Evolutionary conservation across 108 stramenopile genomes (phyloP).

Genomic region (Ochromonas danica): DNA sequence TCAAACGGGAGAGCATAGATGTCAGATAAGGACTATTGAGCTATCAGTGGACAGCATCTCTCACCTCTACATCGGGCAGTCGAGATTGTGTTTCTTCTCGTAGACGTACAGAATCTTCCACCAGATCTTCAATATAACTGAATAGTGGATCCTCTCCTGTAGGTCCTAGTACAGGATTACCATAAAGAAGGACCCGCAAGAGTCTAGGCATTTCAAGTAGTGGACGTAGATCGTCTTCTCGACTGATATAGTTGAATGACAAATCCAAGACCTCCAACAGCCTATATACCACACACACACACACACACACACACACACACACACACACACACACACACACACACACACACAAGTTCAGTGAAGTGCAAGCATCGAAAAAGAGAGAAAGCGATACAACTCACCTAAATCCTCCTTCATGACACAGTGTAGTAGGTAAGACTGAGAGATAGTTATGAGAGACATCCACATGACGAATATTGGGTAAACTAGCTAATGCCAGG

Average conservation of each 20-base stretch:
- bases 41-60: neutral
- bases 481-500: constrained; percentile 29
- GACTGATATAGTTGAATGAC: constrained; percentile 50
- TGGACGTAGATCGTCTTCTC: constrained; percentile 40
- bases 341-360: too few relatives aligned
- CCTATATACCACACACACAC: constrained; percentile 38
- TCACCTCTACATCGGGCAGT: neutral
- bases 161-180: constrained; percentile 54
- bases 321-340: too few relatives aligned
- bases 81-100: neutral
- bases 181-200: constrained; percentile 48
- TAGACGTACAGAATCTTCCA: neutral
- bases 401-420: constrained; percentile 18
- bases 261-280: constrained; percentile 46
- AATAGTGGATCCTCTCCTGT: constrained; percentile 46
- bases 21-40: too few relatives aligned
- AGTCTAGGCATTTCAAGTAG: constrained; percentile 41
- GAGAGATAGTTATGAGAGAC: constrained; percentile 52
- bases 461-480: constrained; percentile 45
- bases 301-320: neutral
- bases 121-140: neutral
- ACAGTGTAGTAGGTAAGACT: neutral
- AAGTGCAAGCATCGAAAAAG: neutral
- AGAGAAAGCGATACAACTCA: neutral
- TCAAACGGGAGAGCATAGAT: neutral